Evolutionary conservation across 176 grass and related monocot genomes (phyloP), one percentile per base, ranked within the genome.

Genomic region (Lolium perenne): DNA sequence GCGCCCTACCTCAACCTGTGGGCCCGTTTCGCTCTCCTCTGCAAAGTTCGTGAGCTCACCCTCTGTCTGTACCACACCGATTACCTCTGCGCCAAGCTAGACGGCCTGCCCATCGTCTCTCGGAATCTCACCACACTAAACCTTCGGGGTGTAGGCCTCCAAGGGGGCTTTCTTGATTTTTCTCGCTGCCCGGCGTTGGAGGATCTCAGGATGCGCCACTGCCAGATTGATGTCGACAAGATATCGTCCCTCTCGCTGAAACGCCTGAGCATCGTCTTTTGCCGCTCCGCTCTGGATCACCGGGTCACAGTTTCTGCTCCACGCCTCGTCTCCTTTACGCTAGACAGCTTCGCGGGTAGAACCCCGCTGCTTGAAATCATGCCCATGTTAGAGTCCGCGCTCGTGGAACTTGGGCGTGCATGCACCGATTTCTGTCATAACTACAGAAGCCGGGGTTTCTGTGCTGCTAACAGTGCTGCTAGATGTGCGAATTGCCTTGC

Each of bases 211-310:
- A 8, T 76, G 75, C 1, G 48, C 0, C 1, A 51, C 5, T 64
- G 26, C 62, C 11, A 66, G 0, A 65, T 84, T 7, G 0, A 8
- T 4, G 2, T 10, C 29, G 71, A 49, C 7, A 77, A 40, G 11
- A 84, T 84, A 73, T 53, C 25, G n/a, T 84, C 59, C 1, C 3
- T 54, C 5, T 77, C 83, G 11, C 83, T 85, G 2, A 85, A 77
- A 9, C 21, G 15, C 18, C 20, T 77, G 16, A 77, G 20, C 26
- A 67, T 77, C 32, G 13, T 3, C 22, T 25, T 29, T 64, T 64
- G 61, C 61, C 21, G 61, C 2, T 64, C 61, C 61, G 61, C 13
- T 12, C 6, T 64, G 23, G 61, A 64, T 29, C 23, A 29, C 2
- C 61, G 61, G 14, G 23, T 64, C 61, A 29, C 11, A 0, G 54